Evolutionary conservation across 106 monocot species (phyloP).

Genomic region (Narthecium ossifragum): DNA sequence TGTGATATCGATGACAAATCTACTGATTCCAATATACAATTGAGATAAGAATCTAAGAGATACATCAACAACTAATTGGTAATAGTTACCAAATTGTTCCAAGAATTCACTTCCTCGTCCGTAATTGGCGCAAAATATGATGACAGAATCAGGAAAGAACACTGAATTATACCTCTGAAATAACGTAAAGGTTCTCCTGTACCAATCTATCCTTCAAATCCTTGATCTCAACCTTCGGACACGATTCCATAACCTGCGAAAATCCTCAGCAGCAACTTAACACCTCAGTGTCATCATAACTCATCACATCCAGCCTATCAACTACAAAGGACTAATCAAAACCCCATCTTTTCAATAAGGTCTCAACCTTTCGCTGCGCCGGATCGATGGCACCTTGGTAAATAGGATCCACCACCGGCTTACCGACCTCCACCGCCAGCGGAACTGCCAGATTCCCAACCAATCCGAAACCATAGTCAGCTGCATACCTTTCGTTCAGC

Average conservation of each 20-base stretch:
- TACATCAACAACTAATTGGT: background rate
- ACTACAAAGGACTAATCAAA: background rate
- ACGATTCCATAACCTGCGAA: conserved; percentile 84
- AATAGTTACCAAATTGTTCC: background rate
- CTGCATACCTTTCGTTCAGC: background rate
- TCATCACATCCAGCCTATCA: background rate
- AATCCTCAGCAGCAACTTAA: background rate
- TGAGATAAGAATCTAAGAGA: too few relatives aligned
- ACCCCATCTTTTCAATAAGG: background rate
- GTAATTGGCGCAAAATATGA: background rate
- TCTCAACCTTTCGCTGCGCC: conserved; percentile 26
- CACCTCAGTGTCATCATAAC: background rate
- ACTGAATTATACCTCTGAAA: conserved; percentile 49
- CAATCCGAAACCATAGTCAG: background rate
- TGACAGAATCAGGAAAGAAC: background rate
- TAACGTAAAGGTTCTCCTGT: conserved; percentile 81
- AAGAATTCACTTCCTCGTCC: background rate
- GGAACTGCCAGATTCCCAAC: conserved; percentile 22
- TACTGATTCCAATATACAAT: background rate
- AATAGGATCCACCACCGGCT: conserved; percentile 53
- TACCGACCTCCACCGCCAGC: conserved; percentile 37
- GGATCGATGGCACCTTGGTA: conserved; percentile 37
- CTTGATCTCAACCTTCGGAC: conserved; percentile 50
- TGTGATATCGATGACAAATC: background rate
- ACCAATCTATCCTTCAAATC: conserved; percentile 56